Evolutionary conservation across 495 filamentous ascomycete genomes (phyloP), one percentile per base, ranked within the genome.

Genomic region (Bacidia gigantensis): DNA sequence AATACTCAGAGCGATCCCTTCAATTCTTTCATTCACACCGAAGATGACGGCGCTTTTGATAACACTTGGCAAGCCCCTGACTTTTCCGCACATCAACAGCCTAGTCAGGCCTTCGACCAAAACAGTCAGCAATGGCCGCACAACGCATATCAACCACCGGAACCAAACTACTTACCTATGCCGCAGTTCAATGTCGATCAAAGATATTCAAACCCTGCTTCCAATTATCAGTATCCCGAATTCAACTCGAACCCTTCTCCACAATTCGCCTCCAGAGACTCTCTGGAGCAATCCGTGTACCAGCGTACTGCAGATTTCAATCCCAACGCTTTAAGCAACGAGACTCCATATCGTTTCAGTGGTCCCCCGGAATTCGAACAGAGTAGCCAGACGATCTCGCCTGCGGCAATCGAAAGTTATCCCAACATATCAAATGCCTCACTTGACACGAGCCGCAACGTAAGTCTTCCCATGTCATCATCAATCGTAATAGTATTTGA

Each of bases 1-100:
- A 42, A 25, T 10, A 26, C 44, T 10, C 59, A 52, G 29, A 59
- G 54, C 46, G 59, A 62, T 49, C 41, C 59, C 1, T 62, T 62
- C 49, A 59, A 52, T 40, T 54, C 59, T 25, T 59, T 62, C 11
- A 51, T 62, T 11, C 45, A 59, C 32, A 55, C 51, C 12, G 58
- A 60, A 26, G 53, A 62, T 56, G 60, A 62, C 2, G 49, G 44
- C 22, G 52, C 60, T 9, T 62, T 60, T 46, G 51, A 58, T 25
- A 48, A 51, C 9, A 46, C 55, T 7, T 62, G 60, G 60, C 53
- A 57, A 48, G 21, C 54, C 41, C 50, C 54, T 38, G 32, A 52
- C 2, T 58, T 56, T 24, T 52, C 53, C 43, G 32, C 42, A 20
- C 49, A 42, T 24, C 49, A 59, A 14, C 52, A 56, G 11, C 57